Conservation (phyloP, 2,329 filamentous ascomycete genomes). For the Samsoniella hepiali region DNA sequence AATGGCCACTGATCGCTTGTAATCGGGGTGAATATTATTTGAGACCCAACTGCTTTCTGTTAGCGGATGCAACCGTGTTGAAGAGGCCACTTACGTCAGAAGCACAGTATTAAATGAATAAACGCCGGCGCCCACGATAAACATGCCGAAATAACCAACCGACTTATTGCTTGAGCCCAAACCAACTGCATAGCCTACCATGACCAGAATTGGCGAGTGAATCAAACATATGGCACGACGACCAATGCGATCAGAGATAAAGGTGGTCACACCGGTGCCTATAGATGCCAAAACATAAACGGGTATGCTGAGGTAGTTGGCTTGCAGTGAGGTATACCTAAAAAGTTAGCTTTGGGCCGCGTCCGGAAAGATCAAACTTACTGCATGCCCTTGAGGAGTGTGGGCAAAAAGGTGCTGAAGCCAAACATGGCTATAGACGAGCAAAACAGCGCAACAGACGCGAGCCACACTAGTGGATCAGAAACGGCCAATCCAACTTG, state of each 20-base stretch:
- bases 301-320: slow-evolving; percentile 36
- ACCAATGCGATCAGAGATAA: slow-evolving; percentile 31
- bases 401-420: slow-evolving; percentile 36
- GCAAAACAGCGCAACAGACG: slow-evolving; percentile 30
- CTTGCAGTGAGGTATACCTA: slow-evolving; percentile 26
- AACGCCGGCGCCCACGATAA: slow-evolving; percentile 25
- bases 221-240: slow-evolving; percentile 31
- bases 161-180: slow-evolving; percentile 28
- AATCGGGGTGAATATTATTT: slow-evolving; percentile 33
- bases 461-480: slow-evolving; percentile 32
- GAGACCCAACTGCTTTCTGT: slow-evolving; percentile 29
- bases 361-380: slow-evolving; percentile 16
- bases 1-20: slow-evolving; percentile 32
- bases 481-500: slow-evolving; percentile 25
- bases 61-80: slow-evolving; percentile 25
- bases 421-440: slow-evolving; percentile 33
- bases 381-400: slow-evolving; percentile 34
- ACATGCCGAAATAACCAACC: slow-evolving; percentile 35
- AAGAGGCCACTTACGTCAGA: slow-evolving; percentile 23
- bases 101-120: slow-evolving; percentile 22
- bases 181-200: slow-evolving; percentile 33
- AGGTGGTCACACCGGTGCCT: slow-evolving; percentile 25
- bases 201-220: slow-evolving; percentile 28
- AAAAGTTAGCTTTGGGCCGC: neutral
- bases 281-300: slow-evolving; percentile 32